Base-by-base conservation (phyloP, 768 basidiomycete species). In the Lactarius pseudohatsudake region DNA sequence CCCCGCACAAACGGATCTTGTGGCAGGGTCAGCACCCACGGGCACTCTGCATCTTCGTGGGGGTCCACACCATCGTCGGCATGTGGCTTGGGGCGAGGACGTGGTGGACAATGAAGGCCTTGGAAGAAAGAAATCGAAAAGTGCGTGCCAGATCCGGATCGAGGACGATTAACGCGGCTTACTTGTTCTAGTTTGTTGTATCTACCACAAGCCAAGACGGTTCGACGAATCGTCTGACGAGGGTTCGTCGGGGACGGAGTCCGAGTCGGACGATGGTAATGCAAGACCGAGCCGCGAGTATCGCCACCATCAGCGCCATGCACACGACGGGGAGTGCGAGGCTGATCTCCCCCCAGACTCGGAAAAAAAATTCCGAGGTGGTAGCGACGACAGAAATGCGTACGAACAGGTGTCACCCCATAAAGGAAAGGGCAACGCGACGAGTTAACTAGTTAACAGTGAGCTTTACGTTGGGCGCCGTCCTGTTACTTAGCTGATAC, bases 81-180 rank as follows among this genome's bases (percentile, higher is more conserved):
- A 83, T 30, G 96, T 98, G 0, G 86, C 84, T 0, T 97, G 96
- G 96, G 83, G 78, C 28, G 90, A 93, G 50, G 61, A 43, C 1
- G 65, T 66, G 18, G 61, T 66, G 3, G 96, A 98, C 75, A 97
- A 98, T 73, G 96, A 98, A 72, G 87, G 88, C 0, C 84, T 87
- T 66, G 93, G 92, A 7, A 87, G 84, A 82, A 96, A 97, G 78
- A 92, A 90, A 69, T 94, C 93, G 34, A 98, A 98, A 79, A 53
- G 50, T 53, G 13, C 22, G 47, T 7, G n/a, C 22, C 15, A 53
- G 13, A 22, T 22, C 22, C 50, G 26, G 26, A 53, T 13, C 13
- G n/a, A 22, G 22, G 22, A 50, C 22, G 47, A 50, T 26, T 53
- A 13, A 53, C 26, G 50, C 22, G 47, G n/a, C 1, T 22, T 22